Evolutionary conservation across 2,329 filamentous ascomycete genomes (phyloP), one percentile per base, ranked within the genome.

Genomic region (Biscogniauxia mediterranea): DNA sequence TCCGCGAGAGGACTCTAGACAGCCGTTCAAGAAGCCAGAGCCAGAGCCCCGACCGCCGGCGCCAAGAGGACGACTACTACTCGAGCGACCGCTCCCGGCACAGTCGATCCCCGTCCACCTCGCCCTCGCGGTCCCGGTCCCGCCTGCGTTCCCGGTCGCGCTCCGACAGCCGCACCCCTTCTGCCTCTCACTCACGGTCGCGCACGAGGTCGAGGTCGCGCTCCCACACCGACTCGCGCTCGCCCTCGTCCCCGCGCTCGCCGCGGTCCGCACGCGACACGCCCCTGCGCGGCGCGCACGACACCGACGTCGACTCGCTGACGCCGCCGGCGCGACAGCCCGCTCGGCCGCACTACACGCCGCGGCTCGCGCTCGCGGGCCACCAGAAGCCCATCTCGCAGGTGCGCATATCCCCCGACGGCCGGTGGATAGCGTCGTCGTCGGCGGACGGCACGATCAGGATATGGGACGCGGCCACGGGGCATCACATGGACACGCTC

Each of bases 371-470:
- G 20, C 83, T 97, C 20, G 85, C 83, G 63, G 93, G 93, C 1
- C 94, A 98, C 78, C 83, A 85, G 55, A 87, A 89, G 62, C 88
- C 91, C 21, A 86, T 98, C 1, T 90, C 93, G 1, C 88, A 92
- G 58, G 92, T 96, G 55, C 90, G 91, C 69, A 96, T 97, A 77
- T 97, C 93, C 1, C 95, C 94, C 0, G 89, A 97, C 77, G 92
- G 93, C 5, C 85, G 85, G 32, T 95, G 91, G 87, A 91, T 99
- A 66, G 95, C 95, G 20, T 95, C 90, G 64, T 90, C 89, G 57
- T 96, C 92, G 38, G 92, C 94, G 20, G 95, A 99, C 77, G 90
- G 87, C 58, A 95, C 92, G 7, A 85, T 97, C 72, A 96, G 95
- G 76, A 88, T 98, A 61, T 99, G 95, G 93, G 87, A 93, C 73